Evolutionary conservation across 116 monocot genomes (phyloP), one percentile per base, ranked within the genome.

Genomic region (Phalaenopsis hybrid): DNA sequence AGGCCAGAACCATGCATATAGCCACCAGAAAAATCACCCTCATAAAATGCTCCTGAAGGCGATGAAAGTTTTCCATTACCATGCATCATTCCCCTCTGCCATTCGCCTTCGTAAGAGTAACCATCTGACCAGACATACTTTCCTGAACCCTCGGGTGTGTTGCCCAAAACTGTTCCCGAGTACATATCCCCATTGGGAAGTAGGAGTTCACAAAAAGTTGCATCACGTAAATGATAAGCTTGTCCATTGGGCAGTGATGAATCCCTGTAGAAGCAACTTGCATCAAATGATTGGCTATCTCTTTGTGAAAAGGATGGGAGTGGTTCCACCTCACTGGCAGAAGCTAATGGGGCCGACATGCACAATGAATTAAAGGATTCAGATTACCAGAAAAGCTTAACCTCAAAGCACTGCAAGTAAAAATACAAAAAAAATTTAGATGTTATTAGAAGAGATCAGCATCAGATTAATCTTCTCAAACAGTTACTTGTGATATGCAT

Each of bases 51-150:
- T 58, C 96, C 94, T 0, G 90, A 90, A 21, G 96, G 90, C 88
- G 87, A 97, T 37, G 79, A 67, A 20, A 91, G 86, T 81, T 90
- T 97, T 31, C 96, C 96, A 58, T 81, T 81, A 57, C 96, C 96
- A 83, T 91, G 89, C 78, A 88, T 94, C 94, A 91, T 89, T 75
- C 96, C 96, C 86, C 86, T 91, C 43, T 78, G 77, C 96, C 96
- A 97, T 43, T 91, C 92, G 15, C 96, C 96, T 9, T 86, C 87
- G 59, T 94, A 97, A 6, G 44, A 81, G 80, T 91, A 92, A 37
- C 94, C 92, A 86, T 97, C 89, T 43, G 86, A 78, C 96, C 96
- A 97, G 1, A 85, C 44, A 46, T 97, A 97, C 82, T 87, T 92
- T n/a, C 96, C 96, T 33, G 83, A 82, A 13, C 94, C 96, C 80